Evolutionary conservation across 352 stramenopile species (phyloP).

Genomic region (Globisporangium sylvaticum): DNA sequence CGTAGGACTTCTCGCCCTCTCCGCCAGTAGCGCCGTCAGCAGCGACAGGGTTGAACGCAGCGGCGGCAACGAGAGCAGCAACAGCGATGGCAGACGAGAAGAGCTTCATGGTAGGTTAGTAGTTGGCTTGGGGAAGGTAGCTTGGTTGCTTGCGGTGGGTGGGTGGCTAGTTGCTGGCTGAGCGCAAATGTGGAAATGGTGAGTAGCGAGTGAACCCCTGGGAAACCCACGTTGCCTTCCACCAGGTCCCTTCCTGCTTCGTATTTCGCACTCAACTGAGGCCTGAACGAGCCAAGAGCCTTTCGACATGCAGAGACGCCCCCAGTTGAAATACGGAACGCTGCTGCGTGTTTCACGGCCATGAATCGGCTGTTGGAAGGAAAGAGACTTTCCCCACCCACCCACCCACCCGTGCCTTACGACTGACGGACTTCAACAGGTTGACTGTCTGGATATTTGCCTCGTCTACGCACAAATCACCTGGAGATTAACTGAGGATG

Average conservation of each 20-base stretch:
- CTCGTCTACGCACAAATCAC: not conserved
- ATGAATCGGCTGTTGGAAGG: not conserved
- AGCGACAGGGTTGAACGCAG: not conserved
- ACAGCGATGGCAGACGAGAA: not conserved
- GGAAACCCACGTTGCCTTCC: not conserved
- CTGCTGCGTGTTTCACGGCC: not conserved
- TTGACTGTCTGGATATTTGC: not conserved
- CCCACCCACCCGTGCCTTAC: no score
- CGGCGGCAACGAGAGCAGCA: not conserved
- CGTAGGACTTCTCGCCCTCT: conserved; percentile 1
- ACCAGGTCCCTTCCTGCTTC: not conserved
- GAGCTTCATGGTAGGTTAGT: conserved; percentile 10
- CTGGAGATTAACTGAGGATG: not conserved
- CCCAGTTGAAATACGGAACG: not conserved
- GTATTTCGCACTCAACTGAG: not conserved
- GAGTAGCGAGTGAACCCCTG: not conserved
- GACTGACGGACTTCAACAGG: not conserved
- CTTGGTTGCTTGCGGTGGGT: not conserved
- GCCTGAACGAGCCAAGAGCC: not conserved
- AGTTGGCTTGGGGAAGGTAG: not conserved
- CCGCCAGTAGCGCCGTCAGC: not conserved
- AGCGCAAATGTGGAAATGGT: conserved; percentile 16
- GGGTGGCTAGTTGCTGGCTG: conserved; percentile 6
- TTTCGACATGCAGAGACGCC: not conserved
- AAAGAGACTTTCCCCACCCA: no score